Conservation (phyloP, 257 asterid genomes). For the Solanum medicagineum region DNA sequence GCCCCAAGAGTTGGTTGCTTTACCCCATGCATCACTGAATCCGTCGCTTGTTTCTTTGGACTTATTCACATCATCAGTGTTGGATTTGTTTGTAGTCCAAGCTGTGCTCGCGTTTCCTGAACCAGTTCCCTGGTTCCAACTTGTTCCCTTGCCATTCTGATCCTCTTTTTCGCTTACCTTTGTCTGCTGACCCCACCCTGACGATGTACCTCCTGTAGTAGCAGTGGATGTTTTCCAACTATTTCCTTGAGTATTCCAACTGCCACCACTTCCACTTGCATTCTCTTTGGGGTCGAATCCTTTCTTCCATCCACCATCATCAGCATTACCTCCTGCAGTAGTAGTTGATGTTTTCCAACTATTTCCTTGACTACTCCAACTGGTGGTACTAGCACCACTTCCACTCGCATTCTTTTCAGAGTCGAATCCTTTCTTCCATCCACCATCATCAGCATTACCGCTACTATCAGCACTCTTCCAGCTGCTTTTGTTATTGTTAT, state of each 20-base stretch:
- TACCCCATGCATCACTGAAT: constrained; percentile 20
- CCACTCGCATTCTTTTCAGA: constrained; percentile 9
- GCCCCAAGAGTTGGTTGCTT: constrained; percentile 37
- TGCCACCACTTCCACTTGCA: constrained; percentile 4
- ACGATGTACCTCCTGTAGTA: neutral
- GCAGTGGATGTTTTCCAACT: neutral
- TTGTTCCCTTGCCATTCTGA: neutral
- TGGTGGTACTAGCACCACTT: constrained; percentile 7
- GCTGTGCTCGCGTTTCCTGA: constrained; percentile 2
- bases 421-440: constrained; percentile 8
- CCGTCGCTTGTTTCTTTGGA: constrained; percentile 10
- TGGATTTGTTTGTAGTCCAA: constrained; percentile 4
- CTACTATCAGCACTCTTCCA: constrained; percentile 8
- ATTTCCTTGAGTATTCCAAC: constrained; percentile 10
- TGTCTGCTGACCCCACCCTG: constrained; percentile 1
- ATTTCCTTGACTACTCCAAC: constrained; percentile 10
- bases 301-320: constrained; percentile 18
- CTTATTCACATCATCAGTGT: neutral
- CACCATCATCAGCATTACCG: constrained; percentile 11
- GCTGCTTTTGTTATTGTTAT: neutral
- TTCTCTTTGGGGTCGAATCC: constrained; percentile 7
- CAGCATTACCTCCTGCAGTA: neutral
- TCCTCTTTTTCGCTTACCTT: constrained; percentile 8
- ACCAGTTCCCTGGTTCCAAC: constrained; percentile 8
- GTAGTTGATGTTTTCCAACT: neutral